phyloP scores from a whole-genome alignment of 2,329 filamentous ascomycete genomes.

The Aurifilum marmelostoma region DNA sequence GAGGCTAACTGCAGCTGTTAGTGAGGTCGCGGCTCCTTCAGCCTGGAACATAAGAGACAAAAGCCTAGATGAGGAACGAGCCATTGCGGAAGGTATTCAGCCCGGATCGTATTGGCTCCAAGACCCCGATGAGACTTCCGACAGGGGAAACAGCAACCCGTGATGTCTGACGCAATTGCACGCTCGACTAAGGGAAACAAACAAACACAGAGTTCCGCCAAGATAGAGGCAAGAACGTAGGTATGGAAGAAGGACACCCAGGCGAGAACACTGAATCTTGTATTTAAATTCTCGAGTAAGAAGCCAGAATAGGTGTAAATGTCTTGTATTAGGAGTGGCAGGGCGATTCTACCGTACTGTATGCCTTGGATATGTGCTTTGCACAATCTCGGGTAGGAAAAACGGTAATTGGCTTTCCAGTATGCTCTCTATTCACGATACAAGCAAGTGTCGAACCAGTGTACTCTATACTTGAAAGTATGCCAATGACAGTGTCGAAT shows the following conservation, averaged over 20 bases:
- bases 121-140: neutral
- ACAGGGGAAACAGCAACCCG: neutral
- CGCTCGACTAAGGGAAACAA: neutral
- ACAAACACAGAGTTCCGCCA: neutral
- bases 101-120: neutral
- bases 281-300: neutral
- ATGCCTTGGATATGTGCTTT: no score
- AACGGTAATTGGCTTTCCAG: no score
- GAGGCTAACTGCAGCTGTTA: neutral
- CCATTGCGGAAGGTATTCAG: neutral
- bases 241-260: neutral
- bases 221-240: neutral
- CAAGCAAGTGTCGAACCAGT: no score
- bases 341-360: no score
- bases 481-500: neutral
- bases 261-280: neutral
- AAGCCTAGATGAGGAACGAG: neutral
- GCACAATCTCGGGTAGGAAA: no score
- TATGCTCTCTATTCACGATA: no score
- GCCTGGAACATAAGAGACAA: no score
- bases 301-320: neutral
- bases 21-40: neutral
- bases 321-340: neutral
- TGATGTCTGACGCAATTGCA: neutral
- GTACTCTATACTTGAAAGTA: neutral